phyloP scores from a whole-genome alignment of 2,329 filamentous ascomycete species.

The Diaporthe sp. region DNA sequence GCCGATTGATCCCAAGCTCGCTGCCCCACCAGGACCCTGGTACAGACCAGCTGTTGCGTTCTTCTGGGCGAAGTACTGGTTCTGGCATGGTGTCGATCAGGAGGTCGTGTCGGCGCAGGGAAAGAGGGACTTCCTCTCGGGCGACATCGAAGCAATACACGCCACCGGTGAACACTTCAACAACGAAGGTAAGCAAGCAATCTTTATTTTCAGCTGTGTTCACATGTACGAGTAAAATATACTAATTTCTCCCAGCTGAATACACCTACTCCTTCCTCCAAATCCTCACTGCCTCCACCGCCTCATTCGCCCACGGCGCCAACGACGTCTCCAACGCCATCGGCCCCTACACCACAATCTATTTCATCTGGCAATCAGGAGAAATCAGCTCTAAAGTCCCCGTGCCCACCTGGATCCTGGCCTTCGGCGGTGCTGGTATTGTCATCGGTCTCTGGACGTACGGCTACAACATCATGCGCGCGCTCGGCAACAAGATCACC shows the following conservation, averaged over 20 bases:
- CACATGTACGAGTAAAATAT: background rate
- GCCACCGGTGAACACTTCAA: slow-evolving; percentile 71
- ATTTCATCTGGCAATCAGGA: slow-evolving; percentile 69
- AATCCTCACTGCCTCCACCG: slow-evolving; percentile 72
- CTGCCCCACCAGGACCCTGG: slow-evolving; percentile 50
- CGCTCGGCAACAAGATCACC: slow-evolving; percentile 70
- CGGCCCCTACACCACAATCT: slow-evolving; percentile 75
- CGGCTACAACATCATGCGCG: slow-evolving; percentile 75
- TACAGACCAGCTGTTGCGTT: slow-evolving; percentile 58
- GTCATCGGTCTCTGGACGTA: slow-evolving; percentile 73
- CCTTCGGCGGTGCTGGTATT: slow-evolving; percentile 51
- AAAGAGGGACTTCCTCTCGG: slow-evolving; percentile 59
- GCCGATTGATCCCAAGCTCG: background rate
- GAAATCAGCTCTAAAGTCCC: slow-evolving; percentile 58
- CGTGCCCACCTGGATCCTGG: slow-evolving; percentile 73
- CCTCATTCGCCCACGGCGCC: slow-evolving; percentile 76
- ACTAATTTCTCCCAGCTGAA: slow-evolving; percentile 56
- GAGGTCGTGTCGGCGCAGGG: slow-evolving; percentile 57
- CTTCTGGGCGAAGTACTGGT: slow-evolving; percentile 59
- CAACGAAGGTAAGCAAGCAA: slow-evolving; percentile 58
- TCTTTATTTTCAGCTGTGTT: too few species aligned
- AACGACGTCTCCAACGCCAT: slow-evolving; percentile 77
- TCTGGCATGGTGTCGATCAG: slow-evolving; percentile 63
- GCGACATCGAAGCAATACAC: slow-evolving; percentile 68
- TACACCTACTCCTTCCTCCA: slow-evolving; percentile 73